Conservation (phyloP, 441 rosid species). For the Dalechampia spathulata region DNA sequence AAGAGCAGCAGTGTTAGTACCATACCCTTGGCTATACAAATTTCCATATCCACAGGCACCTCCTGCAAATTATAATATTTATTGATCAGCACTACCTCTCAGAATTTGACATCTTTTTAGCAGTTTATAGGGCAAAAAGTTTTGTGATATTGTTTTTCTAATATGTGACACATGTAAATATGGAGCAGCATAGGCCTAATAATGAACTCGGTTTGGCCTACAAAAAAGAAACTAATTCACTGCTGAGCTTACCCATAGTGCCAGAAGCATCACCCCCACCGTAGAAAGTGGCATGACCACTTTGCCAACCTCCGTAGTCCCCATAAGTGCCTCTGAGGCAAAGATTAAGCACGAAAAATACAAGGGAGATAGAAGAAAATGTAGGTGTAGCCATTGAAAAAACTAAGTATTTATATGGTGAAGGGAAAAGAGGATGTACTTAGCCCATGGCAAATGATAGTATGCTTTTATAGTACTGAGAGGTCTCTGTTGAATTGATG, state of each 20-base stretch:
- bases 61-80: slow-evolving; percentile 53
- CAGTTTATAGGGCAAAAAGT: too few relatives aligned
- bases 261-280: slow-evolving; percentile 94
- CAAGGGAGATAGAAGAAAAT: slow-evolving; percentile 22
- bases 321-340: slow-evolving; percentile 38
- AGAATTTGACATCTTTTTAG: too few relatives aligned
- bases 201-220: too few relatives aligned
- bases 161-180: too few relatives aligned
- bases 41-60: slow-evolving; percentile 98
- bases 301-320: slow-evolving; percentile 65
- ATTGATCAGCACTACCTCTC: neutral
- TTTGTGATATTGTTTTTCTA: too few relatives aligned
- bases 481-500: too few relatives aligned
- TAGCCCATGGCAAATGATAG: too few relatives aligned
- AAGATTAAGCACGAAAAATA: slow-evolving; percentile 23
- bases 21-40: slow-evolving; percentile 87
- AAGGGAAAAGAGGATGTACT: too few relatives aligned
- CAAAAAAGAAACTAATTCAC: too few relatives aligned
- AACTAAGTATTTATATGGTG: slow-evolving; percentile 30
- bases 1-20: slow-evolving; percentile 86
- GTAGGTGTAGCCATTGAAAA: slow-evolving; percentile 26
- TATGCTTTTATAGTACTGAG: too few relatives aligned
- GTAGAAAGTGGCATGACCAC: slow-evolving; percentile 86
- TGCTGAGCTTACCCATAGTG: slow-evolving; percentile 65
- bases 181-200: too few relatives aligned